Evolutionary conservation across 345 rosid species (phyloP).

Genomic region (Populus nigra): DNA sequence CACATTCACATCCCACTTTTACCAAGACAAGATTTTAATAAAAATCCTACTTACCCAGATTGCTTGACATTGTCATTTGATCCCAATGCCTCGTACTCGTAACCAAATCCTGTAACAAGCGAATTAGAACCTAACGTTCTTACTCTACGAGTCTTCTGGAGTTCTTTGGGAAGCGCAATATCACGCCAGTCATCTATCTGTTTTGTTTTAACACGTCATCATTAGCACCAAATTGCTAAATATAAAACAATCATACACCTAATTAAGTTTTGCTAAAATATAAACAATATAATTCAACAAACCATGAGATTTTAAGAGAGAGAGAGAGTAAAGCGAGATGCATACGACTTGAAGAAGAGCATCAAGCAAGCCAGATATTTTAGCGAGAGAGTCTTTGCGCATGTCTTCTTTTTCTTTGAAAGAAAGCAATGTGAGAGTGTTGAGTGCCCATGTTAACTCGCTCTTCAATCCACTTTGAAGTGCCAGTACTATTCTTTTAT

Average conservation of each 20-base stretch:
- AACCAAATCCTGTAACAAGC: conserved; percentile 74
- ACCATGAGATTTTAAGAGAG: background rate
- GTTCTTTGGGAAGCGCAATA: conserved; percentile 68
- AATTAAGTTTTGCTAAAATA: background rate
- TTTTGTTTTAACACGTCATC: conserved; percentile 9
- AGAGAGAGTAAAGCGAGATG: background rate
- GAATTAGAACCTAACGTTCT: conserved; percentile 72
- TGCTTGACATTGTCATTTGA: conserved; percentile 32
- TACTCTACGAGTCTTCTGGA: conserved; percentile 47
- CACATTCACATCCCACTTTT: conserved; percentile 13
- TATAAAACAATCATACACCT: background rate
- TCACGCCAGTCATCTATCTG: conserved; percentile 99
- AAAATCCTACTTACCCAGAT: conserved; percentile 46
- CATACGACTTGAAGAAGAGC: conserved; percentile 90
- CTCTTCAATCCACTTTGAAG: conserved; percentile 96
- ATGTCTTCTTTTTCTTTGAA: conserved; percentile 91
- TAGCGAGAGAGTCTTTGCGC: conserved; percentile 83
- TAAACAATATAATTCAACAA: background rate
- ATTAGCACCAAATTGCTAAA: background rate
- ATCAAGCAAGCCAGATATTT: conserved; percentile 94
- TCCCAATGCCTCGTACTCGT: conserved; percentile 58
- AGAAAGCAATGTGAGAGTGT: conserved; percentile 85
- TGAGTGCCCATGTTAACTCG: conserved; percentile 91
- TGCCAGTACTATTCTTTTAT: conserved; percentile 84
- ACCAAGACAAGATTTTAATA: background rate